Evolutionary conservation across 2,329 filamentous ascomycete species (phyloP).

Genomic region (Talaromyces albobiverticillius): DNA sequence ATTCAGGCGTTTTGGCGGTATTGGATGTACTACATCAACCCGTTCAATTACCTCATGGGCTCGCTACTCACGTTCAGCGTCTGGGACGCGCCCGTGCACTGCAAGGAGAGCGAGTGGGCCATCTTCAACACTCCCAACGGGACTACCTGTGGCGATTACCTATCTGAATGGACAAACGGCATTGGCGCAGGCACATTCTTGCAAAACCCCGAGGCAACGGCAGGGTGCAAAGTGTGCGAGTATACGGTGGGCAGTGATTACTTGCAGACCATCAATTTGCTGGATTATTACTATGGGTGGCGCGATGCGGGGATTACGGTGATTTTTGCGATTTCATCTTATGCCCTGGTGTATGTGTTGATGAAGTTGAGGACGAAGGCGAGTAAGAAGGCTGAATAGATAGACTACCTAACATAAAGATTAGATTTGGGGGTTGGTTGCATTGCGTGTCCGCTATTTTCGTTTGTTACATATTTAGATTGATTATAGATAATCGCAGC

Average conservation of each 20-base stretch:
- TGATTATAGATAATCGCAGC: too few relatives aligned
- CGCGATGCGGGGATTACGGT: conserved; percentile 61
- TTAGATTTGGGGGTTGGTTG: conserved; percentile 1
- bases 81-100: conserved; percentile 49
- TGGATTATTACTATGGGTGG: conserved; percentile 64
- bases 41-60: conserved; percentile 61
- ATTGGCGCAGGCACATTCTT: conserved; percentile 52
- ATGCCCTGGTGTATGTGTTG: conserved; percentile 46
- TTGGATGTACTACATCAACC: conserved; percentile 61
- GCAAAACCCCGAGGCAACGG: conserved; percentile 58
- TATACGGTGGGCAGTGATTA: conserved; percentile 60
- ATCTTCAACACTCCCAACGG: conserved; percentile 41
- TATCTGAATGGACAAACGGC: conserved; percentile 48
- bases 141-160: conserved; percentile 57
- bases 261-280: conserved; percentile 57
- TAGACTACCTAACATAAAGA: too few relatives aligned
- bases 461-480: too few relatives aligned
- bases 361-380: conserved; percentile 39
- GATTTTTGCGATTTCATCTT: conserved; percentile 55
- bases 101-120: conserved; percentile 49
- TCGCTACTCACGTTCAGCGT: conserved; percentile 53
- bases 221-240: conserved; percentile 59
- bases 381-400: conserved; percentile 33
- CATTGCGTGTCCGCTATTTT: background rate
- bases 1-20: conserved; percentile 68